These are phyloP conservation scores for Paulownia fortunei DNA, from an alignment of 257 asterid species.

Conservation along the genomic window DNA sequence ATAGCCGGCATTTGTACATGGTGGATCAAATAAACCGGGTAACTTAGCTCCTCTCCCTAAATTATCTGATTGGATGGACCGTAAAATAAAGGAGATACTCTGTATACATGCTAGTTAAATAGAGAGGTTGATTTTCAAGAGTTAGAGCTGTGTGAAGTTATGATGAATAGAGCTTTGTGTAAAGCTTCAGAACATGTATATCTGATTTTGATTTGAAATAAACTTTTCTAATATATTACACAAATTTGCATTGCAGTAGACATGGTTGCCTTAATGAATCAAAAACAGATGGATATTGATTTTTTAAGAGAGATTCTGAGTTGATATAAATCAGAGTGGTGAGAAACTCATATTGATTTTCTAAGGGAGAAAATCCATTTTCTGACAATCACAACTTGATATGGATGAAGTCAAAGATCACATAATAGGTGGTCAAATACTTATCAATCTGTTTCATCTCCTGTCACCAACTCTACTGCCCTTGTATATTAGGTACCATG, in stretches of 20 bases:
- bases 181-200: not conserved
- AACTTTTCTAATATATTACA: not conserved
- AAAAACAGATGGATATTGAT: not conserved
- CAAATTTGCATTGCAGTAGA: not conserved
- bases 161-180: conserved; percentile 13
- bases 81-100: not conserved
- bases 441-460: no score
- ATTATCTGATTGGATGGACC: not conserved
- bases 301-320: not conserved
- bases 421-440: no score
- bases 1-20: conserved; percentile 32
- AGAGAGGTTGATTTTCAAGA: not conserved
- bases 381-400: no score
- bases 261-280: no score
- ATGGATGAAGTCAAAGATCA: no score
- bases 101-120: conserved; percentile 18
- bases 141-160: not conserved
- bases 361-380: no score
- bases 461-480: no score
- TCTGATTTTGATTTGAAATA: not conserved
- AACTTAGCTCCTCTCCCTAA: not conserved
- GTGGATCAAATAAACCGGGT: conserved; percentile 9
- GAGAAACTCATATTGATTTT: no score
- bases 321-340: no score
- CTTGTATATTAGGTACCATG: no score